Conservation (phyloP, 1,139 yeast genomes). For the Sugiyamaella novakii region DNA sequence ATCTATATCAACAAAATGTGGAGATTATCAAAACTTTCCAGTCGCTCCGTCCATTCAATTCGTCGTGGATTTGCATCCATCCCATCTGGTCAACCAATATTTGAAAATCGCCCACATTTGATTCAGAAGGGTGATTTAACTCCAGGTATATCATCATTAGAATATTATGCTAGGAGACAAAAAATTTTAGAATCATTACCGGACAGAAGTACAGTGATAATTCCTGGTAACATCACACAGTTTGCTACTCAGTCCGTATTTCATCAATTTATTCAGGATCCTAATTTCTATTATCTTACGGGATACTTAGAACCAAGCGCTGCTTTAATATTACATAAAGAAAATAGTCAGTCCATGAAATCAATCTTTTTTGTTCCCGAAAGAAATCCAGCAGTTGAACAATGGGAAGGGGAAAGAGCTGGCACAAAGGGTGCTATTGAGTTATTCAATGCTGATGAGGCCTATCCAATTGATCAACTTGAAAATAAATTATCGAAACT, state of each 20-base stretch:
- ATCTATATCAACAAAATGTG: slow-evolving; percentile 7
- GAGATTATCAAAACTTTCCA: neutral
- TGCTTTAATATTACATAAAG: slow-evolving; percentile 70
- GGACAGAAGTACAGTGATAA: slow-evolving; percentile 65
- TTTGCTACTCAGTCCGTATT: slow-evolving; percentile 90
- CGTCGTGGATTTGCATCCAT: slow-evolving; percentile 24
- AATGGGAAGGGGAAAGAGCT: slow-evolving; percentile 94
- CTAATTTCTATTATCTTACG: slow-evolving; percentile 79
- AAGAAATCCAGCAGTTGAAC: slow-evolving; percentile 72
- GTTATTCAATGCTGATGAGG: slow-evolving; percentile 83
- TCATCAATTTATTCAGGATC: slow-evolving; percentile 88
- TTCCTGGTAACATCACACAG: slow-evolving; percentile 72
- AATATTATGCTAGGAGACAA: slow-evolving; percentile 72
- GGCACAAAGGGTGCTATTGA: slow-evolving; percentile 83
- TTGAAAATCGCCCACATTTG: slow-evolving; percentile 79
- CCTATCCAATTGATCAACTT: slow-evolving; percentile 52
- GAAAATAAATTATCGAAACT: slow-evolving; percentile 28
- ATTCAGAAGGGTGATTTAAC: slow-evolving; percentile 78
- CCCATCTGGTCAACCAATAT: slow-evolving; percentile 79
- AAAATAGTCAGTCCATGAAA: slow-evolving; percentile 49
- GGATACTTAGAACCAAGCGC: slow-evolving; percentile 96
- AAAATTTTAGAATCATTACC: slow-evolving; percentile 61
- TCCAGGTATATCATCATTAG: slow-evolving; percentile 82
- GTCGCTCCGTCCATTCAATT: neutral
- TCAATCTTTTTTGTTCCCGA: slow-evolving; percentile 77